These are phyloP conservation scores for Durusdinium trenchii DNA, from an alignment of 73 alveolate species.

Conservation along the genomic window DNA sequence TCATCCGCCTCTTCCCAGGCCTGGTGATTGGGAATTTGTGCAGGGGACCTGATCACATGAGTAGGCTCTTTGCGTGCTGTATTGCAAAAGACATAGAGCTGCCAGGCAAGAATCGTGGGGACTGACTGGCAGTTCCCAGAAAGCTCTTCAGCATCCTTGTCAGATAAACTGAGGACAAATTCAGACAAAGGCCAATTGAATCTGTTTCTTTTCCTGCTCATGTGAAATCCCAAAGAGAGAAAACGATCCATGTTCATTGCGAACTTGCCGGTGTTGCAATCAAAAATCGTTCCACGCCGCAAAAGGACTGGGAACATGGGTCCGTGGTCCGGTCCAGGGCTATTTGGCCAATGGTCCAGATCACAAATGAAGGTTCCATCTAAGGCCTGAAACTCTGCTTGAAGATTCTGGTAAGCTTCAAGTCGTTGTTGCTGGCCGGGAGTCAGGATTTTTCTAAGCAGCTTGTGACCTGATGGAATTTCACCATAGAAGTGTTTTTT, in stretches of 20 bases:
- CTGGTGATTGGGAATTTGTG: no score
- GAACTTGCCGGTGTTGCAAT: not conserved
- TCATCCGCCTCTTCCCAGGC: not conserved
- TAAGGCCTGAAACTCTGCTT: not conserved
- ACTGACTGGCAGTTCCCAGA: constrained; percentile 20
- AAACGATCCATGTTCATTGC: constrained; percentile 1
- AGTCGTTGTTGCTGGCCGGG: constrained; percentile 40
- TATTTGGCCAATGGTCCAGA: constrained; percentile 45
- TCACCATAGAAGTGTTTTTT: not conserved
- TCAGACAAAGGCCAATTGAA: constrained; percentile 1
- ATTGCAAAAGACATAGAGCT: constrained; percentile 39
- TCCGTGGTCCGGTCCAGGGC: constrained; percentile 57
- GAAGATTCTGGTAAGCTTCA: not conserved
- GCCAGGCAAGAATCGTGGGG: constrained; percentile 56
- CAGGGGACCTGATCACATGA: not conserved
- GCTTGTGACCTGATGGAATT: not conserved
- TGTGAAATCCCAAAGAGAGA: constrained; percentile 15
- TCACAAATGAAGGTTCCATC: constrained; percentile 55
- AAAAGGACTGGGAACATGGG: constrained; percentile 28
- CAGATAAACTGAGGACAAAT: not conserved
- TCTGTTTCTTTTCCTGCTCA: not conserved
- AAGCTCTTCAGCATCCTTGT: not conserved
- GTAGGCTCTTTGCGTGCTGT: not conserved
- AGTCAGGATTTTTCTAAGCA: not conserved
- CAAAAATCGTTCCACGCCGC: constrained; percentile 45